Conservation (phyloP, 768 basidiomycete species). For the Tubosaeta sp. region DNA sequence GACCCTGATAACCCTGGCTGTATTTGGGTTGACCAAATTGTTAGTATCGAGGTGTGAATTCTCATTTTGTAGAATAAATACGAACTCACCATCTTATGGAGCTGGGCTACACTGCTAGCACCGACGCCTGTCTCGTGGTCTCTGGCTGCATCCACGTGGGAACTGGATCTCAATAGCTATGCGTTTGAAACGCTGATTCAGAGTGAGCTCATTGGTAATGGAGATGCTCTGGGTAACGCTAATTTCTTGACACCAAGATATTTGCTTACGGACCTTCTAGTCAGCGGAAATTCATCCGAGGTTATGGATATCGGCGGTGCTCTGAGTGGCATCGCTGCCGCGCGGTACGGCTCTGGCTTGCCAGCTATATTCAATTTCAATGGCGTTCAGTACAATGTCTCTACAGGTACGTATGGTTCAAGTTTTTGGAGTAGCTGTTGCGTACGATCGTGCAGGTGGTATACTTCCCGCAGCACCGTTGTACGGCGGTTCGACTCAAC, state of each 20-base stretch:
- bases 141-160: neutral
- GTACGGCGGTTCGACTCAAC: neutral
- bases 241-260: neutral
- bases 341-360: constrained; percentile 1
- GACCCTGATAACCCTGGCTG: neutral
- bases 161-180: constrained; percentile 3
- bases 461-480: neutral
- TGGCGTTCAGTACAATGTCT: constrained; percentile 6
- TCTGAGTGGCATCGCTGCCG: constrained; percentile 8
- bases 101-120: constrained; percentile 10
- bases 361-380: neutral
- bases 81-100: neutral
- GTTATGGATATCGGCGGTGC: constrained; percentile 3
- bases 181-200: constrained; percentile 1
- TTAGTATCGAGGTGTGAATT: constrained; percentile 13
- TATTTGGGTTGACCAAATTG: constrained; percentile 11
- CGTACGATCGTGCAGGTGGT: neutral
- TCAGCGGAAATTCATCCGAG: neutral
- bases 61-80: neutral
- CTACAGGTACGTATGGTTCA: neutral
- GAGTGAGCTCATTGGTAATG: neutral
- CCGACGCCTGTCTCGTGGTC: neutral
- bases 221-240: neutral
- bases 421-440: neutral
- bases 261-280: neutral